Conservation (phyloP, 2,329 filamentous ascomycete genomes). For the Macroventuria anomochaeta region DNA sequence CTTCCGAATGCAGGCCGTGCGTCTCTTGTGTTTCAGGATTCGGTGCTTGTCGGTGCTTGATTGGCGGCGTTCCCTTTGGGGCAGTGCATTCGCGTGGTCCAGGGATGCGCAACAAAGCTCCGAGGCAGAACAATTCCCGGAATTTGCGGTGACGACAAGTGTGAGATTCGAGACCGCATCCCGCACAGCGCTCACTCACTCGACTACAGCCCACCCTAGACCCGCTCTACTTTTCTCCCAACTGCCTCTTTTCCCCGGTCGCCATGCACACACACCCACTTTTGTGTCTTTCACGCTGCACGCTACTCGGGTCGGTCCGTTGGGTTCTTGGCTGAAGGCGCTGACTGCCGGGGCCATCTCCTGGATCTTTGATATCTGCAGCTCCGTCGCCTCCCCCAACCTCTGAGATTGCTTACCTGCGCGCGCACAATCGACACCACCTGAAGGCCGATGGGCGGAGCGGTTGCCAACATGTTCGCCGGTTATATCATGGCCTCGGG, state of each 20-base stretch:
- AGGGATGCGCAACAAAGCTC: constrained; percentile 12
- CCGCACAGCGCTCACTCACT: constrained; percentile 4
- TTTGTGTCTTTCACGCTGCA: constrained; percentile 5
- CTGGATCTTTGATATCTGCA: not conserved
- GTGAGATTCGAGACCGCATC: constrained; percentile 1
- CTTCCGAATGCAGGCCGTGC: not conserved
- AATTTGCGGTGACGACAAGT: constrained; percentile 9
- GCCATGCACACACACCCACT: constrained; percentile 9
- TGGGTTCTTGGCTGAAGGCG: constrained; percentile 9
- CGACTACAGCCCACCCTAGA: not conserved
- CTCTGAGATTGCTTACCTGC: not conserved
- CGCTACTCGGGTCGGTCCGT: constrained; percentile 22
- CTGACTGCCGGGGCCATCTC: constrained; percentile 4
- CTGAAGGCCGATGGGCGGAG: constrained; percentile 5
- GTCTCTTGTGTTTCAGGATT: constrained; percentile 1
- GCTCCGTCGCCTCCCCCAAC: constrained; percentile 2
- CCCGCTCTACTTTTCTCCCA: not conserved
- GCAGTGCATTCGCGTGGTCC: constrained; percentile 1
- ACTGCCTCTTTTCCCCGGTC: not conserved
- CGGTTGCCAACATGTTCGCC: constrained; percentile 34
- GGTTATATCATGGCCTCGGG: constrained; percentile 38
- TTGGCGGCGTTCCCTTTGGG: constrained; percentile 4
- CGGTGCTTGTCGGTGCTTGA: constrained; percentile 4
- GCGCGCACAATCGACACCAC: not conserved
- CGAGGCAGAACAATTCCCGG: constrained; percentile 3